Percentiles rank a stretch among this genome's conserved stretches.
phyloP scores from a whole-genome alignment of 2,329 filamentous ascomycete species.

The Byssochlamys sp. region DNA sequence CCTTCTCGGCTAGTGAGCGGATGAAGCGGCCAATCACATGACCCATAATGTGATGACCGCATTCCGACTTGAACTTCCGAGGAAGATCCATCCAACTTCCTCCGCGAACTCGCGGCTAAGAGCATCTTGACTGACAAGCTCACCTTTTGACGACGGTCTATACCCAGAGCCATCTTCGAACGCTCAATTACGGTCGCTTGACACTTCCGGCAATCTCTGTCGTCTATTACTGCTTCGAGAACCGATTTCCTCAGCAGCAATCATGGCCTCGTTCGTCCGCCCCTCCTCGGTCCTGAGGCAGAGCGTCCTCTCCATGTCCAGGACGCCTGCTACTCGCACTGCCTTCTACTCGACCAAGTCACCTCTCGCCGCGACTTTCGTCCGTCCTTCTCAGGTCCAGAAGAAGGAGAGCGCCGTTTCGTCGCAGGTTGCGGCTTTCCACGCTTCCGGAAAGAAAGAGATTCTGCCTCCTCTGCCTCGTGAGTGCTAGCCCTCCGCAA shows the following conservation, averaged over 20 bases:
- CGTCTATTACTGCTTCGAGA: background rate
- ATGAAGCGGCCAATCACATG: constrained; percentile 25
- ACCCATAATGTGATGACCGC: constrained; percentile 28
- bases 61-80: constrained; percentile 31
- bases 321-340: constrained; percentile 16
- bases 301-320: constrained; percentile 25
- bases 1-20: constrained; percentile 29
- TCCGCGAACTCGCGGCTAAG: constrained; percentile 6
- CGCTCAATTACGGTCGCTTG: background rate
- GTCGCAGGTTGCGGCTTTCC: constrained; percentile 67
- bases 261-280: constrained; percentile 34
- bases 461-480: constrained; percentile 79
- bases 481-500: constrained; percentile 40
- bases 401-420: constrained; percentile 24
- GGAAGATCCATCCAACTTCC: constrained; percentile 24
- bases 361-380: constrained; percentile 9
- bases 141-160: background rate
- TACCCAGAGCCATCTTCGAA: background rate
- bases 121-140: background rate
- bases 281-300: constrained; percentile 28
- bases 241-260: background rate
- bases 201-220: background rate
- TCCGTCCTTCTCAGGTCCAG: constrained; percentile 15
- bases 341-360: constrained; percentile 14
- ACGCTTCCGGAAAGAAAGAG: constrained; percentile 64